phyloP scores from a whole-genome alignment of 1,284 basidiomycete species.

The Microbotryum scabiosae region DNA sequence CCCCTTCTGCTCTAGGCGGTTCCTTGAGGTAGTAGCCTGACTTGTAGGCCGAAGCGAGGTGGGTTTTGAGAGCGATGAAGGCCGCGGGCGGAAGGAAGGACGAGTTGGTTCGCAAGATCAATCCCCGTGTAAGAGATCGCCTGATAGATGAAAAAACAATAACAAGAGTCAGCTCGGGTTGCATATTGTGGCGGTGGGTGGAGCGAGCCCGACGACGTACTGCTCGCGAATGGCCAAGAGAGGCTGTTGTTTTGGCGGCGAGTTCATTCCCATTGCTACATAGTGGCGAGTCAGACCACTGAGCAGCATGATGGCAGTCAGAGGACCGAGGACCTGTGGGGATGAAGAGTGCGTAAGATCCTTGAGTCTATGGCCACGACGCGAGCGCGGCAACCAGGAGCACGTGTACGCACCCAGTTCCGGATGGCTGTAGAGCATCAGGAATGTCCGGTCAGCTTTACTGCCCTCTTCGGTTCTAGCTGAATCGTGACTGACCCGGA shows the following conservation, averaged over 20 bases:
- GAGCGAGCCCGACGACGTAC: constrained; percentile 49
- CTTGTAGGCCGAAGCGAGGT: constrained; percentile 51
- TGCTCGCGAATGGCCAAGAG: constrained; percentile 81
- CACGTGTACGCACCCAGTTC: constrained; percentile 55
- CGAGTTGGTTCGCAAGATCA: constrained; percentile 69
- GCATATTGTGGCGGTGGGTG: neutral
- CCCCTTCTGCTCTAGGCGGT: constrained; percentile 48
- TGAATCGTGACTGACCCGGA: neutral
- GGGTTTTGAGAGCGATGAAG: constrained; percentile 30
- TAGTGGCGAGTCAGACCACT: constrained; percentile 92
- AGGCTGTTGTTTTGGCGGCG: constrained; percentile 70
- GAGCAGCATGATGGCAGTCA: constrained; percentile 95
- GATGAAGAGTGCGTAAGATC: constrained; percentile 4
- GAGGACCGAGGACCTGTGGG: constrained; percentile 77
- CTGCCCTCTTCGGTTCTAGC: neutral
- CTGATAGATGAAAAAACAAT: constrained; percentile 45
- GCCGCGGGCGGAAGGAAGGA: constrained; percentile 53
- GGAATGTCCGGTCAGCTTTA: neutral
- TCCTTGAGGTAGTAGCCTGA: constrained; percentile 75
- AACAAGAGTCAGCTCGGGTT: neutral
- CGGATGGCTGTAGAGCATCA: constrained; percentile 51
- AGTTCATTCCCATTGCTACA: constrained; percentile 76
- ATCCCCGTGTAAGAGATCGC: constrained; percentile 71
- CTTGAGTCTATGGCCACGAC: neutral
- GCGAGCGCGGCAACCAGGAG: neutral